Evolutionary conservation across 2,329 filamentous ascomycete genomes (phyloP).

Genomic region (Phyllosticta citrichinensis): DNA sequence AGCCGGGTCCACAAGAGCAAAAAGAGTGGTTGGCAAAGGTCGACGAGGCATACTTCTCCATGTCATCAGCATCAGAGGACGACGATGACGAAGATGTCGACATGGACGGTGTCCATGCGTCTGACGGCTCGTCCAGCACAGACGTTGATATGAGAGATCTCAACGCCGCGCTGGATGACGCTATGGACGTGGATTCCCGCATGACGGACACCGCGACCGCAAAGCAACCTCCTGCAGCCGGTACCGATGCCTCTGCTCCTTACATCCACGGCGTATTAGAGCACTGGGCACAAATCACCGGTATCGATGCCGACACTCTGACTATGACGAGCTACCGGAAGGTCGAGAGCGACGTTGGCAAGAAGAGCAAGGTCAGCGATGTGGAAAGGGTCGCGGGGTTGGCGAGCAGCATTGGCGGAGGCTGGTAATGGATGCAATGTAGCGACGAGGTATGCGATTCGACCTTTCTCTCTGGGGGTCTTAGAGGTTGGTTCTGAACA

Average conservation of each 20-base stretch:
- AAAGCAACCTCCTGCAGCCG: conserved; percentile 5
- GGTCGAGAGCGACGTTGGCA: conserved; percentile 92
- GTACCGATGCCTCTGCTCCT: conserved; percentile 54
- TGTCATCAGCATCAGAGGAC: conserved; percentile 43
- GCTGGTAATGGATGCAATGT: conserved; percentile 53
- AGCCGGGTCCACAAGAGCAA: conserved; percentile 66
- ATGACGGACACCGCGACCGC: background rate
- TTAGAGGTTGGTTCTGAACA: too few species aligned
- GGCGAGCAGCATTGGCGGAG: conserved; percentile 82
- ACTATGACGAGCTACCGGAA: conserved; percentile 81
- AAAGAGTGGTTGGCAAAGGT: conserved; percentile 51
- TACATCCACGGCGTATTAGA: conserved; percentile 58
- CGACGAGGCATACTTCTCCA: conserved; percentile 76
- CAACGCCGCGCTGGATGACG: background rate
- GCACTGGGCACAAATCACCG: conserved; percentile 67
- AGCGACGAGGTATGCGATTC: too few species aligned
- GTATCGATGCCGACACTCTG: conserved; percentile 60
- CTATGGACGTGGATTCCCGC: conserved; percentile 1
- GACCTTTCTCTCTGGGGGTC: too few species aligned
- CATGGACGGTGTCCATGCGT: conserved; percentile 15
- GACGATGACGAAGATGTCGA: conserved; percentile 24
- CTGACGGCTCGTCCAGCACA: background rate
- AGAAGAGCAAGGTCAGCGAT: conserved; percentile 54
- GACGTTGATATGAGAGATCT: background rate
- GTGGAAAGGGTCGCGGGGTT: conserved; percentile 78